Evolutionary conservation across 2,329 filamentous ascomycete genomes (phyloP), one percentile per base, ranked within the genome.

Genomic region (Calonectria pseudoreteaudii): DNA sequence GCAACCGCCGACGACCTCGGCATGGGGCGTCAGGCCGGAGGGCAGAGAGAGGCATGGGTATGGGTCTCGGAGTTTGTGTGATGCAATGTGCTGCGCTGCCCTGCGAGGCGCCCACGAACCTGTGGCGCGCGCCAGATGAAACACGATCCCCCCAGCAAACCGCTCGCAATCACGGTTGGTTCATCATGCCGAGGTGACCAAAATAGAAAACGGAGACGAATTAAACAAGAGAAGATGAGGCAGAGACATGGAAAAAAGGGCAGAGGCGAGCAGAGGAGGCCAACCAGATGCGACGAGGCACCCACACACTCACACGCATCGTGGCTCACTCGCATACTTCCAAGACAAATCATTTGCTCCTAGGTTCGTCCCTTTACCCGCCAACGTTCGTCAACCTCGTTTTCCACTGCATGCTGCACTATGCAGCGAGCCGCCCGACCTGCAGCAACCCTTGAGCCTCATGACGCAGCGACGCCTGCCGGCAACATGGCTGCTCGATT

Each of bases 71-170:
- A 38, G 30, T 50, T 64, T 60, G 56, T 58, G 41, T 50, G 26
- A 68, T 67, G 28, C 36, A 47, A 53, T 66, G 68, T 10, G 49
- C 34, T 68, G 38, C 38, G 16, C 38, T 65, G 28, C 36, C 4
- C 31, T 52, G 58, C 49, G 28, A 66, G 53, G 47, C 65, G 50
- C 49, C 64, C 66, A 23, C 30, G 36, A 41, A 18, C 13, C 20
- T 66, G 67, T 73, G 73, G 78, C 78, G 78, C 78, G 78, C 78
- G 78, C 78, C 76, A 79, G 74, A 78, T 75, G 76, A 80, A 80
- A 80, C 78, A 72, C 47, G 76, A 76, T 76, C 72, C 67, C 74
- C 56, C 30, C 56, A 26, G 53, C 64, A 71, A 60, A 49, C 34
- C 20, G 18, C 56, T 60, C 34, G 56, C 34, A 30, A 50, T 60